Percentiles rank a stretch among this genome's conserved stretches.
These are phyloP conservation scores for Wallacemonas collosoma DNA, from an alignment of 208 protist species.

Conservation along the genomic window DNA sequence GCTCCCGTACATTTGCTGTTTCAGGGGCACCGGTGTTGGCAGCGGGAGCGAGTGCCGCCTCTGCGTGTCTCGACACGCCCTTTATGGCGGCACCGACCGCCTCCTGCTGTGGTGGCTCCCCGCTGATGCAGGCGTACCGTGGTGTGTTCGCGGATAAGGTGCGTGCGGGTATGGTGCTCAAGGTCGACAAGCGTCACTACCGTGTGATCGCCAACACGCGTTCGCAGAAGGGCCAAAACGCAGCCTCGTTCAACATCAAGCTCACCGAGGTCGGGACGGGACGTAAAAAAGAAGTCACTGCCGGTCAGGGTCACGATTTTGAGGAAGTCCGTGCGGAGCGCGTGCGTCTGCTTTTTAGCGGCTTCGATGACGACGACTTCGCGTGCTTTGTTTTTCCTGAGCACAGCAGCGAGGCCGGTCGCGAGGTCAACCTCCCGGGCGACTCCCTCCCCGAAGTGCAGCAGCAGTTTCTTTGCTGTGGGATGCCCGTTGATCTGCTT, in stretches of 20 bases:
- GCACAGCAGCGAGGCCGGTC: slow-evolving; percentile 74
- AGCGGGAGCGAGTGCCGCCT: not conserved
- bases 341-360: slow-evolving; percentile 85
- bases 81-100: too few species aligned
- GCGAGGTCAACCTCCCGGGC: slow-evolving; percentile 80
- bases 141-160: slow-evolving; percentile 86
- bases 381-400: slow-evolving; percentile 90
- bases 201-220: slow-evolving; percentile 82
- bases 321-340: slow-evolving; percentile 77
- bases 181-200: slow-evolving; percentile 77
- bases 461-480: slow-evolving; percentile 83
- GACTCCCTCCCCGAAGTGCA: slow-evolving; percentile 75
- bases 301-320: slow-evolving; percentile 86
- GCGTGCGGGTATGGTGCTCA: slow-evolving; percentile 82
- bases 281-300: slow-evolving; percentile 84
- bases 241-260: slow-evolving; percentile 88
- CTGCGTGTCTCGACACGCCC: not conserved
- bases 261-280: slow-evolving; percentile 78
- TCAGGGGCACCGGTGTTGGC: not conserved
- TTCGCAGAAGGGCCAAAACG: slow-evolving; percentile 91
- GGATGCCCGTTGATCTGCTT: slow-evolving; percentile 87
- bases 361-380: slow-evolving; percentile 90
- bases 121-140: slow-evolving; percentile 35
- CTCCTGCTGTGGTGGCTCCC: not conserved
- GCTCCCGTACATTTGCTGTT: slow-evolving; percentile 8